A percentile compares a stretch with the other conserved stretches of the same genome.
phyloP scores from a whole-genome alignment of 805 yeast species.

The Myxozyma monticola region DNA sequence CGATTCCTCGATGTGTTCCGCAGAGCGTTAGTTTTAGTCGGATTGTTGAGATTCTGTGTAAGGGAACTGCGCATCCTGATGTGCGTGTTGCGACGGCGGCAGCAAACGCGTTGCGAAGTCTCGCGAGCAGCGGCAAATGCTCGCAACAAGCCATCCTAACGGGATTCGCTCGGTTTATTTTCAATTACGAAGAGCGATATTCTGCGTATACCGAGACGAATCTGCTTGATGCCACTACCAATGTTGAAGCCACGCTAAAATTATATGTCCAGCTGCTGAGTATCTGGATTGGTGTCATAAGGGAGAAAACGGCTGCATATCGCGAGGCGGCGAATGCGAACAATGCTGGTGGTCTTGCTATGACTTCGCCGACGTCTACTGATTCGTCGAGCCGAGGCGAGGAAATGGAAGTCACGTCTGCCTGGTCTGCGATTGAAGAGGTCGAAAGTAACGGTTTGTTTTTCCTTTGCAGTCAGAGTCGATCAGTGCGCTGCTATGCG shows the following conservation, averaged over 20 bases:
- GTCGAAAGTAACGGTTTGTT: conserved; percentile 94
- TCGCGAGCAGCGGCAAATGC: conserved; percentile 59
- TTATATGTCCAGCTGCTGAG: conserved; percentile 77
- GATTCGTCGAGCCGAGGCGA: conserved; percentile 48
- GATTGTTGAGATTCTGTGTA: conserved; percentile 71
- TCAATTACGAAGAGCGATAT: conserved; percentile 64
- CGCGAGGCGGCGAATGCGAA: conserved; percentile 20
- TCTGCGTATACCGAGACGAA: conserved; percentile 22
- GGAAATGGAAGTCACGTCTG: conserved; percentile 71
- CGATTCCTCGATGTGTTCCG: conserved; percentile 68
- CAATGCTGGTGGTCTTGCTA: conserved; percentile 4
- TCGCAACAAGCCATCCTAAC: conserved; percentile 59
- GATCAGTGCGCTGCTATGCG: conserved; percentile 71
- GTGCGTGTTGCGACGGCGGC: conserved; percentile 64
- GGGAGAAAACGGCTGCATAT: conserved; percentile 38
- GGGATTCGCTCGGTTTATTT: conserved; percentile 75
- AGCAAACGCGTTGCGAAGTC: conserved; percentile 57
- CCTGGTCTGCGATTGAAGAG: conserved; percentile 85
- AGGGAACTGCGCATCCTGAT: conserved; percentile 72
- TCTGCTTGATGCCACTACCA: conserved; percentile 4
- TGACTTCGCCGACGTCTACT: conserved; percentile 14
- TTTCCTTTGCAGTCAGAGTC: conserved; percentile 85
- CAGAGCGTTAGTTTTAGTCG: conserved; percentile 58
- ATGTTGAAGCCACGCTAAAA: conserved; percentile 36
- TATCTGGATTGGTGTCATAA: conserved; percentile 76